Evolutionary conservation across 2,329 filamentous ascomycete genomes (phyloP).

Genomic region (Clonostachys byssicola): DNA sequence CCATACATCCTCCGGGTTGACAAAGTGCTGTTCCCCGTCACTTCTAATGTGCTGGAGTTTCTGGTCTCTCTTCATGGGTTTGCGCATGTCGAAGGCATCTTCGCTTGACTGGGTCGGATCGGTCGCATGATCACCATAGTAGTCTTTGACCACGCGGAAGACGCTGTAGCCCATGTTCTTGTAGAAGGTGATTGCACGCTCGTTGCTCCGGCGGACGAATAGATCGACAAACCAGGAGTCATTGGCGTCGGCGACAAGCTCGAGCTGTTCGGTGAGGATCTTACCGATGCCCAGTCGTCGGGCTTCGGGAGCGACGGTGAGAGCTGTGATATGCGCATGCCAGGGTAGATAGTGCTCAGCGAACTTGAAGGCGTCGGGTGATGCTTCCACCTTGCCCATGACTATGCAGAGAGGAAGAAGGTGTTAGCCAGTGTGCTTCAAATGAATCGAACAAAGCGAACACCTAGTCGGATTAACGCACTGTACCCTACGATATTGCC

Average conservation of each 20-base stretch:
- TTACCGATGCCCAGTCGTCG: slow-evolving; percentile 84
- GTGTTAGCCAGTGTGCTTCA: background rate
- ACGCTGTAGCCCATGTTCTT: slow-evolving; percentile 88
- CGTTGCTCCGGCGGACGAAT: slow-evolving; percentile 87
- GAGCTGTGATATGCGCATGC: slow-evolving; percentile 95
- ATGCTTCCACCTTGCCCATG: slow-evolving; percentile 94
- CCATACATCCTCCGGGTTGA: slow-evolving; percentile 85
- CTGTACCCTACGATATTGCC: slow-evolving; percentile 95
- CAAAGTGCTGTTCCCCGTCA: slow-evolving; percentile 74
- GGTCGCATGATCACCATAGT: slow-evolving; percentile 82
- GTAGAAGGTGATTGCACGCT: slow-evolving; percentile 84
- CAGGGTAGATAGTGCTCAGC: slow-evolving; percentile 96
- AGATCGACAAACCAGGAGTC: slow-evolving; percentile 94
- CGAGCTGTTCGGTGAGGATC: slow-evolving; percentile 75
- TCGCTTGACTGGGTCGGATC: slow-evolving; percentile 62
- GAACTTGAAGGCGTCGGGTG: slow-evolving; percentile 66
- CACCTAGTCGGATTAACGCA: slow-evolving; percentile 37
- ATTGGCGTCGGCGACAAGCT: slow-evolving; percentile 75
- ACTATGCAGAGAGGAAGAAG: slow-evolving; percentile 52
- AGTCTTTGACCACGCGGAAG: slow-evolving; percentile 82
- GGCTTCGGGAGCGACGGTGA: slow-evolving; percentile 85
- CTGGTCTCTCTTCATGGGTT: slow-evolving; percentile 78
- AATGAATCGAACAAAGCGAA: no score
- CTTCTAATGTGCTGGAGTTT: slow-evolving; percentile 71
- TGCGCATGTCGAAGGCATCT: slow-evolving; percentile 97